These are phyloP conservation scores for Circinella umbellata DNA, from an alignment of 371 early-diverging fungal genomes.

Conservation along the genomic window DNA sequence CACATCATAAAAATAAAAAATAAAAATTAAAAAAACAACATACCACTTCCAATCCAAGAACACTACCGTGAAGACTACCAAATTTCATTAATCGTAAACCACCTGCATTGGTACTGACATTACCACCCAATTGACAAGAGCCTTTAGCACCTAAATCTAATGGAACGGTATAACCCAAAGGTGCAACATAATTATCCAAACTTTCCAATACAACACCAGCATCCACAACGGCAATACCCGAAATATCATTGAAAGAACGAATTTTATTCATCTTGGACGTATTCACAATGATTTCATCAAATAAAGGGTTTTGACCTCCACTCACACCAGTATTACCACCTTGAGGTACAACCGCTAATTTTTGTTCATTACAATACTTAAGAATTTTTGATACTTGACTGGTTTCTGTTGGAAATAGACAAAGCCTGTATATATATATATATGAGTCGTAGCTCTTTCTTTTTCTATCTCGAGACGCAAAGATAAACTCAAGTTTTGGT, in stretches of 20 bases:
- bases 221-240: conserved; percentile 79
- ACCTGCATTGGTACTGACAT: conserved; percentile 94
- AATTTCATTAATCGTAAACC: conserved; percentile 86
- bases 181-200: conserved; percentile 77
- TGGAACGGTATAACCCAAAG: conserved; percentile 86
- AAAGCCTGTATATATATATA: conserved; percentile 23
- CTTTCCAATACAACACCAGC: conserved; percentile 90
- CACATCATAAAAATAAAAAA: too few relatives aligned
- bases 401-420: conserved; percentile 78
- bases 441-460: not conserved
- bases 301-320: conserved; percentile 86
- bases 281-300: conserved; percentile 88
- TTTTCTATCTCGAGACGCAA: not conserved
- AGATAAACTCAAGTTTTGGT: not conserved
- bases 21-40: conserved; percentile 12
- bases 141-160: conserved; percentile 93
- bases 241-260: conserved; percentile 74
- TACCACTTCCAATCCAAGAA: conserved; percentile 82
- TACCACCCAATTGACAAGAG: conserved; percentile 88
- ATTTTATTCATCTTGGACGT: conserved; percentile 77
- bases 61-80: conserved; percentile 89
- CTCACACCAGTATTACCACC: conserved; percentile 94
- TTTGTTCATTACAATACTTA: conserved; percentile 78
- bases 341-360: conserved; percentile 90
- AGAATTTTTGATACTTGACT: conserved; percentile 79